phyloP scores from a whole-genome alignment of 768 basidiomycete genomes.

The Amanita muscaria region DNA sequence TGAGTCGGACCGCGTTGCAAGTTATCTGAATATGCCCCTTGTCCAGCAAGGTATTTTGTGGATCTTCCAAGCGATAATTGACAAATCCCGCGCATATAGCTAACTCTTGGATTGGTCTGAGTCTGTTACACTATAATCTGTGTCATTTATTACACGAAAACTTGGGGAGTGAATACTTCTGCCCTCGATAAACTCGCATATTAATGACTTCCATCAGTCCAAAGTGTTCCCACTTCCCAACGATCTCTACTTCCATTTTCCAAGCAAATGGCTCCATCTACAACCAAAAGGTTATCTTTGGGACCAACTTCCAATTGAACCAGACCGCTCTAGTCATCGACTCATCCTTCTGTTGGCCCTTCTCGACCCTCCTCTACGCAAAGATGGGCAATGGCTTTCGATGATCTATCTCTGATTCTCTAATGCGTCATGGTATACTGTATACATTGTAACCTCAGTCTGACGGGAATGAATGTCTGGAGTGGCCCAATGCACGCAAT shows the following conservation, averaged over 20 bases:
- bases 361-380: constrained; percentile 46
- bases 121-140: constrained; percentile 42
- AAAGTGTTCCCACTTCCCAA: constrained; percentile 44
- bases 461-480: constrained; percentile 55
- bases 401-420: too few relatives aligned
- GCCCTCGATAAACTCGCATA: not conserved
- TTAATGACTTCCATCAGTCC: constrained; percentile 28
- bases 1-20: too few relatives aligned
- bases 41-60: constrained; percentile 41
- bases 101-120: constrained; percentile 49
- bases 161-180: constrained; percentile 40
- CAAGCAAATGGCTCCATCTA: constrained; percentile 45
- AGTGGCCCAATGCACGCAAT: constrained; percentile 43
- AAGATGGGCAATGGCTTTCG: constrained; percentile 55
- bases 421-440: constrained; percentile 46
- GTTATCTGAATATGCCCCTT: constrained; percentile 45
- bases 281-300: constrained; percentile 46
- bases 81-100: too few relatives aligned
- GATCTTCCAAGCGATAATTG: too few relatives aligned
- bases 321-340: constrained; percentile 45
- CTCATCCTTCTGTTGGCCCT: constrained; percentile 28
- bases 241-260: constrained; percentile 54
- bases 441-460: constrained; percentile 38
- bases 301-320: constrained; percentile 41
- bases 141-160: constrained; percentile 54